Conservation (phyloP, 2,329 filamentous ascomycete species). For the Raffaelea albimanens region DNA sequence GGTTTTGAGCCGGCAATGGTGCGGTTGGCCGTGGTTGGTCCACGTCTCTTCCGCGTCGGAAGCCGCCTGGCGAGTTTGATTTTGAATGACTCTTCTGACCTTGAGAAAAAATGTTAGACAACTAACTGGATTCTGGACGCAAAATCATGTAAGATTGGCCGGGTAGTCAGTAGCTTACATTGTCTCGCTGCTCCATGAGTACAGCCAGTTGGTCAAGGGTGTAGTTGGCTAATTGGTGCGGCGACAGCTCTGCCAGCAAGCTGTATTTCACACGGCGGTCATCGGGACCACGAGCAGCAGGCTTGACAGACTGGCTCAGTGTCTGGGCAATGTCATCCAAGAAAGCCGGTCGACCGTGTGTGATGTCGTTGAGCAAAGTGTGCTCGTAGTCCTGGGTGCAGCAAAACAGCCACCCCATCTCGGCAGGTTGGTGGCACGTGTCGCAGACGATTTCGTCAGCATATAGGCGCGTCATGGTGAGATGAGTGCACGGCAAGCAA, state of each 20-base stretch:
- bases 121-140: too few species aligned
- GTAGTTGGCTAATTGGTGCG: conserved; percentile 34
- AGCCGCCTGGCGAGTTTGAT: not conserved
- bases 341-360: conserved; percentile 13
- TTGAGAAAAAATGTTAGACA: not conserved
- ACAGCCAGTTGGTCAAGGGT: conserved; percentile 34
- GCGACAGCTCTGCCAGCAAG: conserved; percentile 34
- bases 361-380: conserved; percentile 25
- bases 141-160: too few species aligned
- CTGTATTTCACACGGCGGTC: conserved; percentile 12
- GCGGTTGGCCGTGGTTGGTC: not conserved
- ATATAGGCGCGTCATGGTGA: conserved; percentile 58
- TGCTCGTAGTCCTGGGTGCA: conserved; percentile 56
- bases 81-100: conserved; percentile 1
- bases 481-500: conserved; percentile 48
- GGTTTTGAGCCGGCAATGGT: conserved; percentile 35
- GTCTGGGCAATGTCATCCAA: conserved; percentile 26
- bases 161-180: conserved; percentile 25
- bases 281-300: too few species aligned
- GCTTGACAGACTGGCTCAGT: conserved; percentile 18
- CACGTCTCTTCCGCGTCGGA: not conserved
- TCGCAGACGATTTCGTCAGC: conserved; percentile 43
- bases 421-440: conserved; percentile 44
- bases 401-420: conserved; percentile 63
- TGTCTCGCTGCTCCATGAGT: conserved; percentile 40